phyloP scores from a whole-genome alignment of 2,329 filamentous ascomycete species.

The Cladosporium sphaerospermum region DNA sequence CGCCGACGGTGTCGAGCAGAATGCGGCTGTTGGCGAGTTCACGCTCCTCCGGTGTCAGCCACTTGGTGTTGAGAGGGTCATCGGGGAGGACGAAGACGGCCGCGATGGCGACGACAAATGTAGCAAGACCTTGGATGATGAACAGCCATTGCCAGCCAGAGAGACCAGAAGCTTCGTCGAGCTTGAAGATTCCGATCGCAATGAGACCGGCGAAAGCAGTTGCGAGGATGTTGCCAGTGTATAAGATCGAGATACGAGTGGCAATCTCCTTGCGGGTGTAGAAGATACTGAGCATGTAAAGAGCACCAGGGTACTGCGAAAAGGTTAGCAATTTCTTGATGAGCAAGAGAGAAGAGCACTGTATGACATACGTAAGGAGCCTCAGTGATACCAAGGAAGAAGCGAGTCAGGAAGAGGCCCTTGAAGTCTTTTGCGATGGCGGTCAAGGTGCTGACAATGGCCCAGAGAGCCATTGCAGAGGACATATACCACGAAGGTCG shows the following conservation, averaged over 20 bases:
- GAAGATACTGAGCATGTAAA: slow-evolving; percentile 38
- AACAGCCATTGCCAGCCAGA: slow-evolving; percentile 55
- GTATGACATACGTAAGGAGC: slow-evolving; percentile 32
- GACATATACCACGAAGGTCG: slow-evolving; percentile 30
- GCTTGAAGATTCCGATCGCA: slow-evolving; percentile 52
- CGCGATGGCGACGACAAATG: slow-evolving; percentile 52
- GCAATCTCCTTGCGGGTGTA: slow-evolving; percentile 44
- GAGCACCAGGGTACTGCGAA: slow-evolving; percentile 36
- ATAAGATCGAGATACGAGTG: slow-evolving; percentile 21
- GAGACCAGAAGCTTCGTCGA: slow-evolving; percentile 52
- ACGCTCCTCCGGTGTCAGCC: slow-evolving; percentile 26
- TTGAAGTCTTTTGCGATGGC: slow-evolving; percentile 30
- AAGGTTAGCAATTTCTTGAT: slow-evolving; percentile 16
- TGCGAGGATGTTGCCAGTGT: slow-evolving; percentile 34
- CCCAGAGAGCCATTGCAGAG: slow-evolving; percentile 31
- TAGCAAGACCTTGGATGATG: slow-evolving; percentile 63
- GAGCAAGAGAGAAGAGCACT: not conserved
- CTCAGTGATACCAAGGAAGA: slow-evolving; percentile 39
- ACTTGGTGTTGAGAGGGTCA: slow-evolving; percentile 44
- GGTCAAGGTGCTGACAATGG: slow-evolving; percentile 28
- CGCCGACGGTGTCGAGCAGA: slow-evolving; percentile 47
- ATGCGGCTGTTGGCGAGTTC: slow-evolving; percentile 44
- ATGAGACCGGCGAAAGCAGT: slow-evolving; percentile 61
- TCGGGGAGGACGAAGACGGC: slow-evolving; percentile 59
- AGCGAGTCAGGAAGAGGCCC: slow-evolving; percentile 33